Evolutionary conservation across 2,329 filamentous ascomycete genomes (phyloP).

Genomic region (Sarocladium strictum): DNA sequence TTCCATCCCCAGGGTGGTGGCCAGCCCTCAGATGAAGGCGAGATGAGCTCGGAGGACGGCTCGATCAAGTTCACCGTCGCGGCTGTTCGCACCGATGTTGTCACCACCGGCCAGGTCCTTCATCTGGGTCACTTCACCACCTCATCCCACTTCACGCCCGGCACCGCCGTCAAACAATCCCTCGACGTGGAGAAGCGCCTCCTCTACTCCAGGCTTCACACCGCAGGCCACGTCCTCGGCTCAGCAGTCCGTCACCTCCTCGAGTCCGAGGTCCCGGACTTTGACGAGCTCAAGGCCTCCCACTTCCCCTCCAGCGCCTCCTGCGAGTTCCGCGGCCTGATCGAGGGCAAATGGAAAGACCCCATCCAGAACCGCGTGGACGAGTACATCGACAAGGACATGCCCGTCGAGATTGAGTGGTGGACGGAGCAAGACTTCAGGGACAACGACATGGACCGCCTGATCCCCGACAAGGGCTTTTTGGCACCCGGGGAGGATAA

Average conservation of each 20-base stretch:
- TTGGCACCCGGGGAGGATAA: conserved; percentile 43
- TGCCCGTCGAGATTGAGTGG: conserved; percentile 57
- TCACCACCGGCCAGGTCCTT: conserved; percentile 49
- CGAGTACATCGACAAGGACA: conserved; percentile 46
- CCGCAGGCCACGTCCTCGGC: conserved; percentile 67
- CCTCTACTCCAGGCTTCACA: conserved; percentile 64
- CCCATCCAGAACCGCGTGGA: conserved; percentile 57
- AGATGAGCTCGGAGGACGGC: conserved; percentile 33
- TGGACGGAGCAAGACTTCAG: conserved; percentile 60
- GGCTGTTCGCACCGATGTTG: conserved; percentile 49
- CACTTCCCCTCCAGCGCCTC: conserved; percentile 64
- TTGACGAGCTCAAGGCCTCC: conserved; percentile 64
- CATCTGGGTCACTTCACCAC: conserved; percentile 57
- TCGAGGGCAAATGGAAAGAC: conserved; percentile 57
- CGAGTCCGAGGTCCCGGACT: conserved; percentile 42
- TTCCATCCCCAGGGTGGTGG: conserved; percentile 73
- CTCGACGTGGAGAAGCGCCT: conserved; percentile 56
- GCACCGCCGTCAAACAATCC: conserved; percentile 43
- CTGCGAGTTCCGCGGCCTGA: conserved; percentile 62
- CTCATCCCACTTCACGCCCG: conserved; percentile 28
- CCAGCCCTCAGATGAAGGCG: conserved; percentile 63
- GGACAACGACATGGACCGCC: conserved; percentile 44
- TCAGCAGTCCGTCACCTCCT: conserved; percentile 57
- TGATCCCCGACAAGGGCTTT: conserved; percentile 44
- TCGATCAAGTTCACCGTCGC: conserved; percentile 41